phyloP scores from a whole-genome alignment of 257 asterid genomes.

The Cordia subcordata region DNA sequence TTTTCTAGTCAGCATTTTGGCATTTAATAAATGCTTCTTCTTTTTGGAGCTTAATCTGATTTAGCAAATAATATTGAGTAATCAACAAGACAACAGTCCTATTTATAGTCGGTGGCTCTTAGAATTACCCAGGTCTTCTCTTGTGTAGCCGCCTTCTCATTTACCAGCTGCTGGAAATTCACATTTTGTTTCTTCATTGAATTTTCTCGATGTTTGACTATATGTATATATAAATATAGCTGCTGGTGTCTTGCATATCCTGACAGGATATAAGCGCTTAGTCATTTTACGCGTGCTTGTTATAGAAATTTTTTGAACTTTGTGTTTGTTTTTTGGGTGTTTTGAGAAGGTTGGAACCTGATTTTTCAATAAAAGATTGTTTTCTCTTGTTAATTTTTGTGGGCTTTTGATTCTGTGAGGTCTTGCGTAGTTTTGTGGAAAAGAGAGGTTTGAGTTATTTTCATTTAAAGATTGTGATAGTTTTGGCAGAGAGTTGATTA shows the following conservation, averaged over 20 bases:
- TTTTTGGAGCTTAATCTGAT: neutral
- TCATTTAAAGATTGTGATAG: constrained; percentile 12
- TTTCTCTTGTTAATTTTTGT: constrained; percentile 2
- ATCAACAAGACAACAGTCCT: no score
- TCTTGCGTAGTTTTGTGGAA: constrained; percentile 8
- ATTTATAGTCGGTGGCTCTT: neutral
- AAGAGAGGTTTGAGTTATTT: constrained; percentile 1
- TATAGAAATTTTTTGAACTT: no score
- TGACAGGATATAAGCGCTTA: no score
- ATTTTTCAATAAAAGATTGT: no score
- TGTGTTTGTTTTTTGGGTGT: neutral
- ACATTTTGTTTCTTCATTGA: neutral
- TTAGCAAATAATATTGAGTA: neutral
- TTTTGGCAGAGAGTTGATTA: constrained; percentile 25
- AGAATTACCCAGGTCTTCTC: neutral
- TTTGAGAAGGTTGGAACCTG: no score
- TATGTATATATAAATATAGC: no score
- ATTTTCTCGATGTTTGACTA: no score
- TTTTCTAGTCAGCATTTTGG: neutral
- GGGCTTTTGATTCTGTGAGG: constrained; percentile 15
- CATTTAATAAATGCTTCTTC: neutral
- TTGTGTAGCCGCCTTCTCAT: neutral
- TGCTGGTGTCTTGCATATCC: no score
- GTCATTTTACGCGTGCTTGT: no score
- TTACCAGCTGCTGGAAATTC: neutral